A percentile compares a stretch with the other conserved stretches of the same genome.
phyloP scores from a whole-genome alignment of 2,329 filamentous ascomycete species.

The Simplicillium sp. region DNA sequence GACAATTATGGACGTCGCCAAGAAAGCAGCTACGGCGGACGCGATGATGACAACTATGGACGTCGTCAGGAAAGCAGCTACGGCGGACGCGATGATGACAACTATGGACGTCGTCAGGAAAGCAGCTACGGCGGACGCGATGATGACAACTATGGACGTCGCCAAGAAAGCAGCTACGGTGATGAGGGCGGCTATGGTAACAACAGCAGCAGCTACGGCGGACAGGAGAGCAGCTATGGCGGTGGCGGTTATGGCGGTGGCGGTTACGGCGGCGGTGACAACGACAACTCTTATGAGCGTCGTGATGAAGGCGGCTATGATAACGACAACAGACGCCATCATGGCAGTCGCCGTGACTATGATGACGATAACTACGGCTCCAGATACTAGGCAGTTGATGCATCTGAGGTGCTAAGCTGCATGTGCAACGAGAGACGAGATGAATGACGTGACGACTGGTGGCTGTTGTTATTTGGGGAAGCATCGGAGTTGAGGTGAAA shows the following conservation, averaged over 20 bases:
- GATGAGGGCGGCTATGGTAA: conserved; percentile 4
- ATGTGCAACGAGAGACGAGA: too few species aligned
- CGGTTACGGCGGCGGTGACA: not conserved
- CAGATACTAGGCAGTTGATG: too few species aligned
- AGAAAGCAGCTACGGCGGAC: conserved; percentile 11
- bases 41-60: conserved; percentile 14
- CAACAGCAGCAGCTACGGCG: conserved; percentile 2
- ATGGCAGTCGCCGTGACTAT: not conserved
- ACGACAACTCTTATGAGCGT: conserved; percentile 3
- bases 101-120: conserved; percentile 15
- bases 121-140: conserved; percentile 7
- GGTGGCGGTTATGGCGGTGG: conserved; percentile 9
- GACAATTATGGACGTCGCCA: conserved; percentile 13
- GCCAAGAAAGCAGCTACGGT: conserved; percentile 8
- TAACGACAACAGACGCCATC: conserved; percentile 2
- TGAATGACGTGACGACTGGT: too few species aligned
- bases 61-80: conserved; percentile 10
- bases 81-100: conserved; percentile 5
- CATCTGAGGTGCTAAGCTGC: too few species aligned
- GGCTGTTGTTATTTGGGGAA: too few species aligned
- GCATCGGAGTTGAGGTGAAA: too few species aligned
- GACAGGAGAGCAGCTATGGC: conserved; percentile 17
- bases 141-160: conserved; percentile 11
- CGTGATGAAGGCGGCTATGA: conserved; percentile 3
- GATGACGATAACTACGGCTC: not conserved